Evolutionary conservation across 1,284 basidiomycete genomes (phyloP), one percentile per base, ranked within the genome.

Genomic region (Sanghuangporus baumii): DNA sequence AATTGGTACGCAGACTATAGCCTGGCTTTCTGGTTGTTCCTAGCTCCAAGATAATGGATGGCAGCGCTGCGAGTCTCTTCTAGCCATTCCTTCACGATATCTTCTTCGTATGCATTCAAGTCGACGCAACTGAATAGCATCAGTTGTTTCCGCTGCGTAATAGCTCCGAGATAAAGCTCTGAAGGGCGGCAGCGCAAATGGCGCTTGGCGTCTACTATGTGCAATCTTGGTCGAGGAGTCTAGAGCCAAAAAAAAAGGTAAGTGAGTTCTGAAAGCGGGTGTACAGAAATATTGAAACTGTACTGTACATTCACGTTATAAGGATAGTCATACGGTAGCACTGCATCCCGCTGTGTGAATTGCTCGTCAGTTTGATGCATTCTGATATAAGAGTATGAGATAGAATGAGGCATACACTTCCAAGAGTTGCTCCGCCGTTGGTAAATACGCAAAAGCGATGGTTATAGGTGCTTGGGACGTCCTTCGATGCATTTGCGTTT

Each of bases 401-500:
- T 23, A 16, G 16, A 23, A 26, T 5, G 9, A 7, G 26, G 69
- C 75, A 64, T 55, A 81, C 81, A 71, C 80, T 78, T 18, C 80
- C 81, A 31, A 81, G 72, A 62, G 78, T 81, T 12, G 80, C 79
- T 7, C 79, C 80, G 1, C 75, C 76, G 65, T 77, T 74, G 36
- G 70, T 66, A 37, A 74, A 65, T 23, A 79, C 64, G 26, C 79
- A 74, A 47, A 71, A 37, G n/a, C 26, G 20, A 11, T 62, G 40
- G n/a, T 62, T 63, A 20, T 66, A 67, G 16, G 61, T 55, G 46
- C 68, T 36, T 46, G 62, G 66, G 62, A 66, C 3, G 2, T 43
- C 41, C 12, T 43, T 18, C 12, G 50, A 23, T 12, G 20, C 23
- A 34, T 23, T 51, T 68, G 76, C 73, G 76, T 52, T 67, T 68